These are phyloP conservation scores for Colletotrichum scovillei DNA, from an alignment of 2,329 filamentous ascomycete genomes.

Conservation along the genomic window DNA sequence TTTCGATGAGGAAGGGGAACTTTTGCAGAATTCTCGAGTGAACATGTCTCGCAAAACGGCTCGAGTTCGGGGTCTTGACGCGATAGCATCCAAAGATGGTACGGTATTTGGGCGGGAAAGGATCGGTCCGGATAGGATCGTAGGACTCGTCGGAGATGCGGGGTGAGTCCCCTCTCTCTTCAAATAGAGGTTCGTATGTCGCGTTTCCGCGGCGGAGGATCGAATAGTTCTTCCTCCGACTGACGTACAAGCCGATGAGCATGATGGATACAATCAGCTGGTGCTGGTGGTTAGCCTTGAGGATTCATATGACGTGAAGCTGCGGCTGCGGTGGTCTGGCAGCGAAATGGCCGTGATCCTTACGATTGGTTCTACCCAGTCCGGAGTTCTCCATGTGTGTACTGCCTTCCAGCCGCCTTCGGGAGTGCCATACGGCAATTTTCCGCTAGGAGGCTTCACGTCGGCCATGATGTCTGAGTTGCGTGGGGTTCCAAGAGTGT, in stretches of 20 bases:
- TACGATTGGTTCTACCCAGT: constrained; percentile 49
- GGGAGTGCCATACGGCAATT: constrained; percentile 34
- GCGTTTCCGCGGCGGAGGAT: constrained; percentile 40
- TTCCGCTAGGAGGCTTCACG: constrained; percentile 26
- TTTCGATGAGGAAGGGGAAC: constrained; percentile 76
- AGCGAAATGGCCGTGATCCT: constrained; percentile 19
- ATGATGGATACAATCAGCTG: constrained; percentile 52
- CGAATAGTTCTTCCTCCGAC: constrained; percentile 48
- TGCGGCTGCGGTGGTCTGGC: not conserved
- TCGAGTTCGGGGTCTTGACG: constrained; percentile 67
- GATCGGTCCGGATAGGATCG: constrained; percentile 39
- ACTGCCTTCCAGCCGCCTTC: constrained; percentile 41
- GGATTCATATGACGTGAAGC: not conserved
- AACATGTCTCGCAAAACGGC: constrained; percentile 68
- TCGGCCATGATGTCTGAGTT: constrained; percentile 26
- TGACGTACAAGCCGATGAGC: constrained; percentile 50
- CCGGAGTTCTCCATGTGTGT: constrained; percentile 44
- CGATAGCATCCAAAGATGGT: constrained; percentile 58
- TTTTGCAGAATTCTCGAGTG: constrained; percentile 74
- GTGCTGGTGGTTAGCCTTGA: constrained; percentile 9
- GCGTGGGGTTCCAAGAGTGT: not conserved
- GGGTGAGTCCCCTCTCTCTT: constrained; percentile 39
- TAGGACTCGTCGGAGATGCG: constrained; percentile 39
- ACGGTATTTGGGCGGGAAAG: constrained; percentile 58
- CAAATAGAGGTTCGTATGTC: constrained; percentile 39